phyloP scores from a whole-genome alignment of 345 rosid species.

The Melastoma malabathricum region DNA sequence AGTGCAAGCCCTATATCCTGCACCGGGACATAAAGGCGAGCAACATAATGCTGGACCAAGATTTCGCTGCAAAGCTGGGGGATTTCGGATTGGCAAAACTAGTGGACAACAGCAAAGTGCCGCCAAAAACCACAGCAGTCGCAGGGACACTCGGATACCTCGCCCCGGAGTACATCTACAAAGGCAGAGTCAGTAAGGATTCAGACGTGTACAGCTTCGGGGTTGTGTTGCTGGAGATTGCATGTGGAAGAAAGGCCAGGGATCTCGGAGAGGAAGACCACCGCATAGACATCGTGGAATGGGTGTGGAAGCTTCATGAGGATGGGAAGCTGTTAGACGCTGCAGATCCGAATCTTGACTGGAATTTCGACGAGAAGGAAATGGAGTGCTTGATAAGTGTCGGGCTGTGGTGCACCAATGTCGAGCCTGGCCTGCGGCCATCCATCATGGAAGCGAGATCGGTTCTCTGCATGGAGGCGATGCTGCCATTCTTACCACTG shows the following conservation, averaged over 20 bases:
- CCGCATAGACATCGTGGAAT: not conserved
- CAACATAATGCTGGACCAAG: no score
- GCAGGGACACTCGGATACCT: not conserved
- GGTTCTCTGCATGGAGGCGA: no score
- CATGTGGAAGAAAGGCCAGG: not conserved
- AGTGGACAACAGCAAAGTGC: no score
- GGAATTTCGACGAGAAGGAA: not conserved
- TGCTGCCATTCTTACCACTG: no score
- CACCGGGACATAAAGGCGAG: no score
- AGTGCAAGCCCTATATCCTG: no score
- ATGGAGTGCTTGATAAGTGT: slow-evolving; percentile 3
- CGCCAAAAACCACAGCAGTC: no score
- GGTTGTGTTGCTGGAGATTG: slow-evolving; percentile 1
- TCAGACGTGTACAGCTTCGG: slow-evolving; percentile 1
- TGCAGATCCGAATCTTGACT: not conserved
- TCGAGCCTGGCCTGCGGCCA: not conserved
- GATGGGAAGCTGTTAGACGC: not conserved
- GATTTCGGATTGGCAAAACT: slow-evolving; percentile 1
- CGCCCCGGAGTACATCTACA: slow-evolving; percentile 1
- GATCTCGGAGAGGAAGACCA: no score
- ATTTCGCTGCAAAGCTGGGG: not conserved
- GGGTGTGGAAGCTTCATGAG: not conserved
- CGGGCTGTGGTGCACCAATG: slow-evolving; percentile 1
- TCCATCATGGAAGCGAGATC: no score
- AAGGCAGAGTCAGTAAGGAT: not conserved